These are phyloP conservation scores for Leccinum sublutescens DNA, from an alignment of 768 basidiomycete species.

Conservation along the genomic window DNA sequence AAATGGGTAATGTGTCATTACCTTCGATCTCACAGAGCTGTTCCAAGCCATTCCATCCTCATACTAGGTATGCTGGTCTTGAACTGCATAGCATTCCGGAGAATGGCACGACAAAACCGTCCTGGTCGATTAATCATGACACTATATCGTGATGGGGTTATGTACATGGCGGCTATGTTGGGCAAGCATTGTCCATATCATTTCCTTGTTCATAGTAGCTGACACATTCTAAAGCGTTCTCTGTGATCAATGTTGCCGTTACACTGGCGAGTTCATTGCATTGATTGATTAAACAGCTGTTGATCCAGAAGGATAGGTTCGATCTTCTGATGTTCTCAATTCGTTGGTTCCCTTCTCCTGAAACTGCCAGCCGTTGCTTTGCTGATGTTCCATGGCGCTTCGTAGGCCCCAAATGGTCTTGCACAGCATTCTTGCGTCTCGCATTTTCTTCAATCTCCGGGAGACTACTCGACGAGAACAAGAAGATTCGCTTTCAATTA, in stretches of 20 bases:
- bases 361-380: background rate
- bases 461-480: constrained; percentile 16
- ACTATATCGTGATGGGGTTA: constrained; percentile 19
- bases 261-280: constrained; percentile 6
- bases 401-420: constrained; percentile 19
- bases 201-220: background rate
- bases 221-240: constrained; percentile 10
- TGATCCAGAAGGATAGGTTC: constrained; percentile 2
- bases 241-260: constrained; percentile 16
- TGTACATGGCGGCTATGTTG: constrained; percentile 18
- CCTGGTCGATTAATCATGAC: constrained; percentile 13
- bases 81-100: constrained; percentile 17
- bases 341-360: constrained; percentile 9
- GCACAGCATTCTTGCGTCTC: constrained; percentile 26
- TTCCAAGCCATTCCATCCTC: background rate
- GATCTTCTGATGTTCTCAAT: constrained; percentile 19
- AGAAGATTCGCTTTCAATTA: background rate
- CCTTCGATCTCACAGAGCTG: background rate
- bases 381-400: constrained; percentile 1
- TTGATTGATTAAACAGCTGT: background rate
- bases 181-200: background rate
- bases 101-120: constrained; percentile 9
- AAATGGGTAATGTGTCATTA: constrained; percentile 7
- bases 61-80: constrained; percentile 16
- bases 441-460: constrained; percentile 24